phyloP scores from a whole-genome alignment of 225 moss, liverwort and hornwort genomes.

The Physcomitrellopsis africana region DNA sequence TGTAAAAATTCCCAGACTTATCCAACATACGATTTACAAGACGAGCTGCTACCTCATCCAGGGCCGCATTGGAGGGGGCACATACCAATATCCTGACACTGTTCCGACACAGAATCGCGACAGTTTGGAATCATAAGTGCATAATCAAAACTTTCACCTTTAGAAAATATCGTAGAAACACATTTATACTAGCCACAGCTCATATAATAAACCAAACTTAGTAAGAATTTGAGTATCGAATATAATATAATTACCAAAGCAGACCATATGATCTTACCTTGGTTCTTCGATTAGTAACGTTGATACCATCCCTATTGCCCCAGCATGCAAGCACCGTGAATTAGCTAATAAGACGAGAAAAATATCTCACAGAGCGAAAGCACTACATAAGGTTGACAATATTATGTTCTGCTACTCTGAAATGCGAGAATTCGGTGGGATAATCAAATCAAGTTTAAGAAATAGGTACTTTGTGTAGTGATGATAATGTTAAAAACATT shows the following conservation, averaged over 20 bases:
- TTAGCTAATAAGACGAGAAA: background rate
- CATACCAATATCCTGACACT: slow-evolving; percentile 73
- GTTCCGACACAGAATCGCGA: slow-evolving; percentile 16
- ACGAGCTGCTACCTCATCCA: slow-evolving; percentile 71
- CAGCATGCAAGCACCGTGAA: background rate
- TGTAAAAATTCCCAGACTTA: slow-evolving; percentile 49
- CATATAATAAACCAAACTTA: background rate
- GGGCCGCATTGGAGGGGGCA: slow-evolving; percentile 73
- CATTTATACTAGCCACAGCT: background rate
- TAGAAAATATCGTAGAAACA: background rate
- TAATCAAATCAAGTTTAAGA: background rate
- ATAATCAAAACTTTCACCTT: background rate
- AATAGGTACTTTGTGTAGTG: background rate
- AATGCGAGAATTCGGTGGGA: background rate
- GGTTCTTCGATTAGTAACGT: slow-evolving; percentile 66
- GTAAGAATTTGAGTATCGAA: background rate
- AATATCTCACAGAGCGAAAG: background rate
- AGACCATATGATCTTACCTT: slow-evolving; percentile 34
- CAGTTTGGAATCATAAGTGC: background rate
- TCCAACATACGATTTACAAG: slow-evolving; percentile 63
- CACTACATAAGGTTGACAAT: background rate
- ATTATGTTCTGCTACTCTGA: background rate
- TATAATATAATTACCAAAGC: background rate
- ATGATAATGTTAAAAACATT: background rate
- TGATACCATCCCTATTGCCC: slow-evolving; percentile 66